These are phyloP conservation scores for Penicillium polonicum DNA, from an alignment of 2,329 filamentous ascomycete species.

Conservation along the genomic window DNA sequence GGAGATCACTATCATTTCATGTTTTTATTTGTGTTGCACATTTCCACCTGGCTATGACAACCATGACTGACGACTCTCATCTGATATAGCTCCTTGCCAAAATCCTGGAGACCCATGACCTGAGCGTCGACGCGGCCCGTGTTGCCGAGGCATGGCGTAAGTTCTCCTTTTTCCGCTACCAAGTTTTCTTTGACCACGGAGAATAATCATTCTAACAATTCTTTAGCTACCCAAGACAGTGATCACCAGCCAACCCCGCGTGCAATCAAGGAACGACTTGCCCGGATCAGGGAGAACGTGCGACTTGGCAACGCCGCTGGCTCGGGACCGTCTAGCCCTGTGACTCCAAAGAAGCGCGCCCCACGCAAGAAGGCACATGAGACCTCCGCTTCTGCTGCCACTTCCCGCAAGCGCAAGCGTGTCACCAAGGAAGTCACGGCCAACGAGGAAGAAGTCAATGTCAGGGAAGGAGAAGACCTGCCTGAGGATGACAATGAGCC, in stretches of 20 bases:
- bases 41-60: not conserved
- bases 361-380: not conserved
- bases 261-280: not conserved
- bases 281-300: not conserved
- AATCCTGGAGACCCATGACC: not conserved
- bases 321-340: not conserved
- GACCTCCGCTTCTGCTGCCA: not conserved
- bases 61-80: not conserved
- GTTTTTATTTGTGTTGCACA: accelerated
- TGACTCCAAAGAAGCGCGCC: not conserved
- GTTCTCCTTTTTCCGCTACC: not conserved
- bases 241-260: not conserved
- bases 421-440: no score
- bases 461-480: not conserved
- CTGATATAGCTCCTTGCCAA: not conserved
- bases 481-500: accelerated
- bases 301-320: not conserved
- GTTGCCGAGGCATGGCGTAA: not conserved
- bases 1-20: not conserved
- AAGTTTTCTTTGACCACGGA: not conserved
- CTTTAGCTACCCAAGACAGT: not conserved
- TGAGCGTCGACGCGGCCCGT: not conserved
- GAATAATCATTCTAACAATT: not conserved
- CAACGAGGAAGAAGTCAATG: not conserved
- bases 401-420: not conserved